Evolutionary conservation across 495 filamentous ascomycete genomes (phyloP).

Genomic region (Aspergillus saccharolyticus): DNA sequence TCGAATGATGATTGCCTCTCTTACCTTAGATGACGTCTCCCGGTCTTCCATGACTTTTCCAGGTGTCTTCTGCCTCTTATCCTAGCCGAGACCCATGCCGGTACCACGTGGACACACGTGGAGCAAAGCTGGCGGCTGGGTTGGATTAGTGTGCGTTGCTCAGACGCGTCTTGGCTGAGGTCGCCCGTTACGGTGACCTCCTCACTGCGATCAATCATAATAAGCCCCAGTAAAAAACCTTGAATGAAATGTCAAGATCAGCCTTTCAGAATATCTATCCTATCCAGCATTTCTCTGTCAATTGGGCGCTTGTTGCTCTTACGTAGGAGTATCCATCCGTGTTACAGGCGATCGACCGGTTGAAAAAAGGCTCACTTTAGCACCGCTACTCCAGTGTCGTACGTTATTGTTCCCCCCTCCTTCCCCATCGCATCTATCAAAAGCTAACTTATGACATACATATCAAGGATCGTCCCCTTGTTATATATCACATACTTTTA

Average conservation of each 20-base stretch:
- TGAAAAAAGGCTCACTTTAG: background rate
- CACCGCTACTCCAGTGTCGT: background rate
- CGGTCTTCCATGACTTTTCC: constrained; percentile 27
- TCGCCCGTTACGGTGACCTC: background rate
- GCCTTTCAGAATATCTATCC: no score
- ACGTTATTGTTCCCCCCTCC: background rate
- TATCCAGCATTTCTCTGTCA: no score
- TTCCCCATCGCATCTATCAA: background rate
- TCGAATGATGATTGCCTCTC: background rate
- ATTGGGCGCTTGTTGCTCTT: background rate
- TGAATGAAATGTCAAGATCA: no score
- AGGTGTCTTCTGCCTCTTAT: constrained; percentile 24
- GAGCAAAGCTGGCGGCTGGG: constrained; percentile 19
- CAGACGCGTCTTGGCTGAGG: constrained; percentile 4
- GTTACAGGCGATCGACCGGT: background rate
- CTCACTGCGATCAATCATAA: background rate
- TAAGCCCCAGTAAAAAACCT: no score
- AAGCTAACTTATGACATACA: constrained; percentile 1
- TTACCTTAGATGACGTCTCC: background rate
- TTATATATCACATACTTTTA: background rate
- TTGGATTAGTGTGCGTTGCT: constrained; percentile 9
- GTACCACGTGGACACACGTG: constrained; percentile 41
- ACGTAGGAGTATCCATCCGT: background rate
- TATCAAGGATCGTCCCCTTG: constrained; percentile 1
- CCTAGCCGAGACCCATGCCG: constrained; percentile 31